Conservation (phyloP, 768 basidiomycete genomes). For the Suillus subaureus region DNA sequence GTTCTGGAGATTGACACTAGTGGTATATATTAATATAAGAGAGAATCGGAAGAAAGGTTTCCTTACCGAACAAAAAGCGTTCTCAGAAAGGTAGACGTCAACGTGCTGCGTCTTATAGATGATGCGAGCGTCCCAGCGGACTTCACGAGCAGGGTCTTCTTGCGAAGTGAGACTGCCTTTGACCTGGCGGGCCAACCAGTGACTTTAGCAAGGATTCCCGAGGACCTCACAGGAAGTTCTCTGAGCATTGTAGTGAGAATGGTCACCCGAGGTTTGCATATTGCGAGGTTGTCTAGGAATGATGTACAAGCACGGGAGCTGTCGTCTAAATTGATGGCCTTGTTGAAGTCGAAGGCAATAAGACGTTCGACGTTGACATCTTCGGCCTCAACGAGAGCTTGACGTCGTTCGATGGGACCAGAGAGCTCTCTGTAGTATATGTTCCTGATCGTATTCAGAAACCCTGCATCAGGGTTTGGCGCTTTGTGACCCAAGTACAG, state of each 20-base stretch:
- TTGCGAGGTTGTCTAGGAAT: background rate
- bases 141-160: background rate
- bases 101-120: background rate
- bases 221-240: background rate
- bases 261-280: background rate
- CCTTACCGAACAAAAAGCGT: background rate
- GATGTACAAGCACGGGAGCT: background rate
- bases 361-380: constrained; percentile 3
- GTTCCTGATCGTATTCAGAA: background rate
- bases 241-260: background rate
- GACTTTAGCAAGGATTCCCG: background rate
- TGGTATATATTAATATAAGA: background rate
- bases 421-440: background rate
- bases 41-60: background rate
- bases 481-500: background rate
- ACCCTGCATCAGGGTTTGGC: background rate
- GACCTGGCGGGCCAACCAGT: background rate
- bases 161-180: background rate
- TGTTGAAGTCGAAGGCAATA: constrained; percentile 2
- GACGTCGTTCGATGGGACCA: background rate
- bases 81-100: background rate
- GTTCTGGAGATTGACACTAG: background rate
- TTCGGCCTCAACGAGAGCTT: background rate
- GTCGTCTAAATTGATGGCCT: background rate
- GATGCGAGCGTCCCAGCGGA: background rate